These are phyloP conservation scores for Phytopythium montanum DNA, from an alignment of 352 stramenopile genomes.

Conservation along the genomic window DNA sequence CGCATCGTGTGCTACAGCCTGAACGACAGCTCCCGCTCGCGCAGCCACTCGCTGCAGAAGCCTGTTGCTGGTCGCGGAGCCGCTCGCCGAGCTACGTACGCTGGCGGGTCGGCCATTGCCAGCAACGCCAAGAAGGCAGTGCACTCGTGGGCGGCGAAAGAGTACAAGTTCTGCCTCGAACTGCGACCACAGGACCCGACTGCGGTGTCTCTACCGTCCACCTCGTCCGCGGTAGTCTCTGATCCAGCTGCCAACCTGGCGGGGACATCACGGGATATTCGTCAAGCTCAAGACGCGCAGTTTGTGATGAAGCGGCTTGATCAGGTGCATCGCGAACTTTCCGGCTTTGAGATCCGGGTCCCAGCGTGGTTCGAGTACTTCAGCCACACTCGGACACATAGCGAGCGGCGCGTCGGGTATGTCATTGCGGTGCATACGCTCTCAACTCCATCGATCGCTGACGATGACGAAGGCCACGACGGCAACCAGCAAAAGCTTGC, in stretches of 20 bases:
- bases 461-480: constrained; percentile 10
- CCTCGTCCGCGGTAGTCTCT: background rate
- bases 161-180: constrained; percentile 60
- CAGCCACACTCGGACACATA: constrained; percentile 25
- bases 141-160: constrained; percentile 32
- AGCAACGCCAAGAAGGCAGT: constrained; percentile 19
- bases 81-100: background rate
- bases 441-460: background rate
- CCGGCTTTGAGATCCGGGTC: constrained; percentile 29
- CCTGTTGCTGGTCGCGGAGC: background rate
- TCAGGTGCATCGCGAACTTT: constrained; percentile 24
- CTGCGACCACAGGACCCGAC: constrained; percentile 22
- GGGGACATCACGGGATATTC: background rate
- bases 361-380: constrained; percentile 60
- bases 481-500: background rate
- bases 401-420: constrained; percentile 48
- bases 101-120: constrained; percentile 5
- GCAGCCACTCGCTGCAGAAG: background rate
- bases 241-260: background rate
- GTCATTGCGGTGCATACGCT: constrained; percentile 22
- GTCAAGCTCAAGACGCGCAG: background rate
- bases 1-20: constrained; percentile 54
- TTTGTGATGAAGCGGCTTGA: constrained; percentile 12
- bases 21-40: constrained; percentile 7
- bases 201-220: constrained; percentile 9